A percentile compares a stretch with the other conserved stretches of the same genome.
These are phyloP conservation scores for Aspergillus pseudoglaucus DNA, from an alignment of 2,329 filamentous ascomycete species.

Conservation along the genomic window DNA sequence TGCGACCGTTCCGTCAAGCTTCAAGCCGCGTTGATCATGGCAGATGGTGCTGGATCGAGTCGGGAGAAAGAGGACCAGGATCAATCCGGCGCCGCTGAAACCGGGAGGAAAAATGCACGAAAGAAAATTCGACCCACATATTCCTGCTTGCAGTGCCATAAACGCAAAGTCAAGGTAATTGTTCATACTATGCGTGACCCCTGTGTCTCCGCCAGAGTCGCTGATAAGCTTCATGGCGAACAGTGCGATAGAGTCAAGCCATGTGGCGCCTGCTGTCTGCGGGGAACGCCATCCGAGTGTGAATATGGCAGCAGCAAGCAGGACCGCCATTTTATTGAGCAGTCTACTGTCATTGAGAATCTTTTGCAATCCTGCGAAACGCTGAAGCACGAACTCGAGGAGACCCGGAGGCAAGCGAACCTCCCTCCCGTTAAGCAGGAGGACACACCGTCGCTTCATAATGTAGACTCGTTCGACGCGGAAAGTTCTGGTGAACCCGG, in stretches of 20 bases:
- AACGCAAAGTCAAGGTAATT: conserved; percentile 28
- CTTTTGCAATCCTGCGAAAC: conserved; percentile 16
- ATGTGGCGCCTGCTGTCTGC: conserved; percentile 24
- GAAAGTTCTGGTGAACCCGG: not conserved
- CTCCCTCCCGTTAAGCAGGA: conserved; percentile 12
- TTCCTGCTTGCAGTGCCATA: conserved; percentile 25
- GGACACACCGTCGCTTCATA: not conserved
- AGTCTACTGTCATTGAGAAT: conserved; percentile 21
- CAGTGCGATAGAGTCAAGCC: conserved; percentile 27
- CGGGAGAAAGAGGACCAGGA: not conserved
- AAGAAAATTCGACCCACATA: conserved; percentile 25
- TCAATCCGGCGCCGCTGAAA: not conserved
- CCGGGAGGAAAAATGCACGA: conserved; percentile 5
- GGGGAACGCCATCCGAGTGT: conserved; percentile 24
- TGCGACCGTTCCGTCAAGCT: conserved; percentile 1
- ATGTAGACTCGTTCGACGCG: not conserved
- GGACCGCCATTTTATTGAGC: conserved; percentile 24
- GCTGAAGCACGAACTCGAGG: conserved; percentile 14
- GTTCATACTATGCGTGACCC: not conserved
- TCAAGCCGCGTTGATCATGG: not conserved
- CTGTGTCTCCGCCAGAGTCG: not conserved
- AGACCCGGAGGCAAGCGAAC: conserved; percentile 12
- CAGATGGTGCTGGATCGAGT: not conserved
- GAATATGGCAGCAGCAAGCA: conserved; percentile 25
- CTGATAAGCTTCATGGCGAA: not conserved